phyloP scores from a whole-genome alignment of 1,139 yeast genomes.

The Candida tunisiensis region DNA sequence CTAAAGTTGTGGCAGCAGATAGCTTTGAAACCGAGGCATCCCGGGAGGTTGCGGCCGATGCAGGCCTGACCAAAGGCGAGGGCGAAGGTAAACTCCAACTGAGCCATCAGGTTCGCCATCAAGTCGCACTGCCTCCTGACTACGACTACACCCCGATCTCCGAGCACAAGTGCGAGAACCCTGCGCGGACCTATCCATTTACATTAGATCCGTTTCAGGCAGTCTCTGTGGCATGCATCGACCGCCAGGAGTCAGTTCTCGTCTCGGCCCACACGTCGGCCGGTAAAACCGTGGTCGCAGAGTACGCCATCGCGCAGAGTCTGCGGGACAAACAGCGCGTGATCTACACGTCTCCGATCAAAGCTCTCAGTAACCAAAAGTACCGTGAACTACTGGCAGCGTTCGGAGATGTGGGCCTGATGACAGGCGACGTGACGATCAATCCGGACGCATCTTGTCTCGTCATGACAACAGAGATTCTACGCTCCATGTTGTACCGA shows the following conservation, averaged over 20 bases:
- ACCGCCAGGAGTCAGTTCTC: conserved; percentile 85
- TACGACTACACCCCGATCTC: conserved; percentile 80
- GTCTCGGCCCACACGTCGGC: conserved; percentile 99
- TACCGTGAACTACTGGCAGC: conserved; percentile 77
- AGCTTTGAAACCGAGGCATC: conserved; percentile 84
- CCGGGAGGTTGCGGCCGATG: conserved; percentile 67
- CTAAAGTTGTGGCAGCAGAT: no score
- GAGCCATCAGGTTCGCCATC: conserved; percentile 91
- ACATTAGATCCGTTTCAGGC: conserved; percentile 92
- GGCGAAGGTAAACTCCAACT: conserved; percentile 17
- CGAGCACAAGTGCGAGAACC: conserved; percentile 42
- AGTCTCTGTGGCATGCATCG: conserved; percentile 87
- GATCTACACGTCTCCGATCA: conserved; percentile 85
- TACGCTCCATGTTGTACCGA: conserved; percentile 86
- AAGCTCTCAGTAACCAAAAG: conserved; percentile 85
- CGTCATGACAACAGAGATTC: conserved; percentile 95
- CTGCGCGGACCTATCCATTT: conserved; percentile 83
- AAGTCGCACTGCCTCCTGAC: conserved; percentile 89
- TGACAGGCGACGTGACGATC: conserved; percentile 96
- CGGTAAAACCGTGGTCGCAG: conserved; percentile 98
- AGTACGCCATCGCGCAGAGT: conserved; percentile 90
- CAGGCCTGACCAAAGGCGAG: conserved; percentile 34
- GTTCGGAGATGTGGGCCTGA: conserved; percentile 82
- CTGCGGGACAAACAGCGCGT: conserved; percentile 80
- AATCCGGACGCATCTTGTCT: conserved; percentile 94